phyloP scores from a whole-genome alignment of 192 early-diverging fungal genomes.

The Fimicolochytrium jonesii region DNA sequence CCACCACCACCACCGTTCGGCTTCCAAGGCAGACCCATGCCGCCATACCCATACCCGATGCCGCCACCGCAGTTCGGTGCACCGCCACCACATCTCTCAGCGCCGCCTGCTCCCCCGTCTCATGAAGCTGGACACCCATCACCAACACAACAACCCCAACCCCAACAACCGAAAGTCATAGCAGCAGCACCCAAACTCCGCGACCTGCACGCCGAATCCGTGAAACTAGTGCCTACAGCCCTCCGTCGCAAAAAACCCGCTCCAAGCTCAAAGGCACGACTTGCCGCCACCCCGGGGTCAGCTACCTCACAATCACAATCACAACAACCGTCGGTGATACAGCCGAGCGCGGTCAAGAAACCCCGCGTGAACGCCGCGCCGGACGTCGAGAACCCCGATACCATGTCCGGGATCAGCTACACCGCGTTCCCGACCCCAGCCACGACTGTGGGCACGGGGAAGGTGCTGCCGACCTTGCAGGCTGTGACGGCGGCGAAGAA shows the following conservation, averaged over 20 bases:
- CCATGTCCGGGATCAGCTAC: too few species aligned
- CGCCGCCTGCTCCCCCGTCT: neutral
- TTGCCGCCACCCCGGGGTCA: neutral
- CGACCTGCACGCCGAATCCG: conserved; percentile 76
- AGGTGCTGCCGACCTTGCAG: too few species aligned
- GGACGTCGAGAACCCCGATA: conserved; percentile 49
- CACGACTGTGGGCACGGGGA: too few species aligned
- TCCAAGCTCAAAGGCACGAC: conserved; percentile 23
- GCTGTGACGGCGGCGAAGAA: too few species aligned
- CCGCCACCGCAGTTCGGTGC: conserved; percentile 34
- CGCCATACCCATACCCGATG: conserved; percentile 21
- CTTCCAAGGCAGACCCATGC: neutral
- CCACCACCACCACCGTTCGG: neutral
- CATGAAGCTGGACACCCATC: neutral
- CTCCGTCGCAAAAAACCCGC: conserved; percentile 50
- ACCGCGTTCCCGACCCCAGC: too few species aligned
- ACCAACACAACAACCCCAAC: conserved; percentile 6
- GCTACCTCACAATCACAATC: neutral
- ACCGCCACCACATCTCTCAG: neutral
- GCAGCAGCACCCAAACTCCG: conserved; percentile 74
- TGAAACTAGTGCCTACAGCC: conserved; percentile 63
- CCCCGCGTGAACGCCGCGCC: conserved; percentile 70
- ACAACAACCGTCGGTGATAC: too few species aligned
- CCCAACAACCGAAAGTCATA: conserved; percentile 39
- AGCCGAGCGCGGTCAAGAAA: too few species aligned